Conservation (phyloP, 352 stramenopile species). For the Globisporangium irregulare region DNA sequence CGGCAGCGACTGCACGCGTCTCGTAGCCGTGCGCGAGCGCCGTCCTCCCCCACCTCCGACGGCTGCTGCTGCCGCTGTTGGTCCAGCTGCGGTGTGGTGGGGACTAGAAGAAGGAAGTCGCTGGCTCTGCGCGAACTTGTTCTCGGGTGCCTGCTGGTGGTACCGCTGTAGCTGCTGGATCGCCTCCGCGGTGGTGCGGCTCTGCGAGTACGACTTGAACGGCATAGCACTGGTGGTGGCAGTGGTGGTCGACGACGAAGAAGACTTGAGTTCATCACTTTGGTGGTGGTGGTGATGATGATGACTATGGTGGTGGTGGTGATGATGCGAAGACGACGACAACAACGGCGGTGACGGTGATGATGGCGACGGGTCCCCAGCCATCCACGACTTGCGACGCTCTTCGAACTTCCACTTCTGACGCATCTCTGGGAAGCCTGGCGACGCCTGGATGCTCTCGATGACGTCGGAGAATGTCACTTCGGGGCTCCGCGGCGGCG, state of each 20-base stretch:
- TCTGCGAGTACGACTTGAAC: slow-evolving; percentile 38
- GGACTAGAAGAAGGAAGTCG: slow-evolving; percentile 20
- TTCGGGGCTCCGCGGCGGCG: slow-evolving; percentile 50
- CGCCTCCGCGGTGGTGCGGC: slow-evolving; percentile 18
- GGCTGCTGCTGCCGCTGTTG: slow-evolving; percentile 3
- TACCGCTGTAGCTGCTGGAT: slow-evolving; percentile 18
- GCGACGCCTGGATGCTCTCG: slow-evolving; percentile 45
- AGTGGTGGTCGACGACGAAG: slow-evolving; percentile 9
- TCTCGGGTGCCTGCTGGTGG: slow-evolving; percentile 12
- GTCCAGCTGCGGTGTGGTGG: slow-evolving; percentile 5
- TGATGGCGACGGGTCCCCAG: slow-evolving; percentile 37
- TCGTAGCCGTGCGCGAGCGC: slow-evolving; percentile 27
- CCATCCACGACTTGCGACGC: slow-evolving; percentile 74
- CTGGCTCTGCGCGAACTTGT: slow-evolving; percentile 27
- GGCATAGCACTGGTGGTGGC: slow-evolving; percentile 19
- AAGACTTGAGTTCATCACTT: slow-evolving; percentile 10
- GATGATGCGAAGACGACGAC: neutral
- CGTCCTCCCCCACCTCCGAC: neutral
- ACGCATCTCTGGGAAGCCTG: slow-evolving; percentile 46
- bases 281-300: slow-evolving; percentile 15
- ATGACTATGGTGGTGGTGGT: neutral
- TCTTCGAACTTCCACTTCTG: slow-evolving; percentile 56
- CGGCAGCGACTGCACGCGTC: slow-evolving; percentile 60
- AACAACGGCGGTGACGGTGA: neutral
- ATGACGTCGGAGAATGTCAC: slow-evolving; percentile 79